A percentile compares a stretch with the other conserved stretches of the same genome.
Conservation (phyloP, 192 early-diverging fungal species). For the Backusella australiensis region DNA sequence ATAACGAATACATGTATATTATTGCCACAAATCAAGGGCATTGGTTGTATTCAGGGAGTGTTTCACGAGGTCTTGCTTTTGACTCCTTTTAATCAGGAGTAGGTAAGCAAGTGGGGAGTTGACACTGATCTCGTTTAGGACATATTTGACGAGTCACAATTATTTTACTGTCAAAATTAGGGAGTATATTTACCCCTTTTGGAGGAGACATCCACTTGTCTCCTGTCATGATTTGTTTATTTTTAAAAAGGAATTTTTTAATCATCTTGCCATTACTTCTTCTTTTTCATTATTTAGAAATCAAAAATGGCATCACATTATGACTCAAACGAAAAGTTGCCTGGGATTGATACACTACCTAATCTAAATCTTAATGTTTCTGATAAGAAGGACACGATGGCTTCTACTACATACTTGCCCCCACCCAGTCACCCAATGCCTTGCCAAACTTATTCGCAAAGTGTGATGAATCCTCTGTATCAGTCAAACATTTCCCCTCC, state of each 20-base stretch:
- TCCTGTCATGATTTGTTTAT: background rate
- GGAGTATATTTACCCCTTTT: background rate
- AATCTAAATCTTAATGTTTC: slow-evolving; percentile 1
- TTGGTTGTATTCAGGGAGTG: background rate
- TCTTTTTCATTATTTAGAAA: slow-evolving; percentile 8
- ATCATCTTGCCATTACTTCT: background rate
- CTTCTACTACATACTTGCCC: background rate
- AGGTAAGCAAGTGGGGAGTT: slow-evolving; percentile 1
- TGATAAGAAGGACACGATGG: background rate
- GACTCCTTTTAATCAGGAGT: background rate
- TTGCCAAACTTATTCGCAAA: background rate
- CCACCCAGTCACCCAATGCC: background rate
- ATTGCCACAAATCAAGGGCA: slow-evolving; percentile 9
- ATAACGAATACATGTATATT: slow-evolving; percentile 4
- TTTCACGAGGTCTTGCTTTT: slow-evolving; percentile 8
- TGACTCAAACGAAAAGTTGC: slow-evolving; percentile 2
- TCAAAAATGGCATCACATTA: slow-evolving; percentile 8
- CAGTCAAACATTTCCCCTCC: slow-evolving; percentile 16
- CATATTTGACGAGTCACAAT: background rate
- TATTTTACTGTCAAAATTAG: background rate
- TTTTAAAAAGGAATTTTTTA: slow-evolving; percentile 7
- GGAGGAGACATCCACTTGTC: background rate
- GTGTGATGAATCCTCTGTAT: background rate
- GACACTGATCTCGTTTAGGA: slow-evolving; percentile 6
- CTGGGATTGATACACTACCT: slow-evolving; percentile 4